phyloP scores from a whole-genome alignment of 1,139 yeast species.

The Geotrichum histeridarum region DNA sequence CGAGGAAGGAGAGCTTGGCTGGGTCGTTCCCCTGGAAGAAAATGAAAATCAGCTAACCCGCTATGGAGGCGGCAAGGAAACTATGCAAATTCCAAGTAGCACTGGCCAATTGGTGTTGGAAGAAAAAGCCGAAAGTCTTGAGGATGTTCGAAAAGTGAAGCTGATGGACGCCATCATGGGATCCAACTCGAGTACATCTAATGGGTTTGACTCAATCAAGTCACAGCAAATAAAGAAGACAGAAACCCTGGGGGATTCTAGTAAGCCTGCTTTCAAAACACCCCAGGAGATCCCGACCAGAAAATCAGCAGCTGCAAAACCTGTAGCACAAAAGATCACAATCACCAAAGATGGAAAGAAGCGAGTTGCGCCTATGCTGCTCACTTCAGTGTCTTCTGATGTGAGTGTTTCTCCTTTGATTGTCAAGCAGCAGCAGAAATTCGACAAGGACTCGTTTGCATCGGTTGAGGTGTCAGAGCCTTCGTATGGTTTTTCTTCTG shows the following conservation, averaged over 20 bases:
- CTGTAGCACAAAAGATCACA: slow-evolving; percentile 45
- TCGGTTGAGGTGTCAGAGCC: slow-evolving; percentile 38
- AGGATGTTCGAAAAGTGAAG: slow-evolving; percentile 6
- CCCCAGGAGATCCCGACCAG: slow-evolving; percentile 15
- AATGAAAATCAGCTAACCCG: slow-evolving; percentile 67
- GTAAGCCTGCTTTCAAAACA: neutral
- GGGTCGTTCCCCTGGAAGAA: slow-evolving; percentile 58
- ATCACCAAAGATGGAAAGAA: slow-evolving; percentile 78
- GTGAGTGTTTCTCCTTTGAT: slow-evolving; percentile 10
- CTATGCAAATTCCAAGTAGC: slow-evolving; percentile 19
- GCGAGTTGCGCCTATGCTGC: slow-evolving; percentile 78
- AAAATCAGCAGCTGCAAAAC: slow-evolving; percentile 22
- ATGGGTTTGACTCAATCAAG: neutral
- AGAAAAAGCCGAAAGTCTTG: slow-evolving; percentile 16
- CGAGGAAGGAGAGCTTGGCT: slow-evolving; percentile 69
- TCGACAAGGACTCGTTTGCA: slow-evolving; percentile 7
- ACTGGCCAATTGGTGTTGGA: slow-evolving; percentile 20
- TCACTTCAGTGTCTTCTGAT: slow-evolving; percentile 46
- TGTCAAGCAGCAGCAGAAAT: slow-evolving; percentile 5
- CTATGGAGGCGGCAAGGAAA: slow-evolving; percentile 85
- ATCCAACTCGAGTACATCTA: slow-evolving; percentile 1
- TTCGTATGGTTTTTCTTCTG: slow-evolving; percentile 39
- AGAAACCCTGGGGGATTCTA: neutral
- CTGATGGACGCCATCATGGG: slow-evolving; percentile 12
- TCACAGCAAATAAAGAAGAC: neutral